These are phyloP conservation scores for Prillingera fragicola DNA, from an alignment of 1,284 basidiomycete species.

Conservation along the genomic window DNA sequence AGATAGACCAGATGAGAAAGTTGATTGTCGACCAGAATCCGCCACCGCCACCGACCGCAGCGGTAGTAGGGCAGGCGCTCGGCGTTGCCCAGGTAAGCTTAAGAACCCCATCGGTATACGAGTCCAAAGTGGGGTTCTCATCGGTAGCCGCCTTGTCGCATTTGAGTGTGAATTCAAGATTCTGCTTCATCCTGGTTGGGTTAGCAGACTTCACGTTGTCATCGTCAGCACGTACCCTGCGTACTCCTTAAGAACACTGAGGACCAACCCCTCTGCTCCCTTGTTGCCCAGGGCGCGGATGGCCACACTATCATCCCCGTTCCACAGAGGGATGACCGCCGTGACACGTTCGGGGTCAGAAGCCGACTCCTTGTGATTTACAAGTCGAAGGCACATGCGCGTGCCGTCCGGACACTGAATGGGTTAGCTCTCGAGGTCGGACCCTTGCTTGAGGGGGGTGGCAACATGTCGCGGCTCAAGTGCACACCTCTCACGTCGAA, in stretches of 20 bases:
- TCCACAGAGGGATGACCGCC: constrained; percentile 45
- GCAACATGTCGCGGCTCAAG: neutral
- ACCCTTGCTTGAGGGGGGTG: neutral
- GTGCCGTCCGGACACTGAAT: constrained; percentile 41
- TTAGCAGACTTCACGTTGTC: neutral
- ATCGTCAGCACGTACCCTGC: neutral
- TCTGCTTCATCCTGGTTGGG: constrained; percentile 2
- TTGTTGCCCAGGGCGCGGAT: constrained; percentile 24
- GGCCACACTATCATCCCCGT: constrained; percentile 24
- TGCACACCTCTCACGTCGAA: constrained; percentile 4
- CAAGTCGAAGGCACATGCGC: constrained; percentile 37
- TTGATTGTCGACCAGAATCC: constrained; percentile 33
- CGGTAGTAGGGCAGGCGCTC: constrained; percentile 37
- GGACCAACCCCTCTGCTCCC: constrained; percentile 30
- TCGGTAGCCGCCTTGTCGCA: constrained; percentile 12
- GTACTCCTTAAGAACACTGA: constrained; percentile 5
- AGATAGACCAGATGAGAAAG: constrained; percentile 43
- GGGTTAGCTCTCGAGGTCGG: neutral
- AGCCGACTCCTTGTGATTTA: constrained; percentile 41
- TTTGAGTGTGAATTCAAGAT: constrained; percentile 2
- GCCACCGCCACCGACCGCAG: constrained; percentile 15
- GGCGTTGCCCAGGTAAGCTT: constrained; percentile 40
- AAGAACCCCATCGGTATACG: constrained; percentile 34
- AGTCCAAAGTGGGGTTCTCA: constrained; percentile 10
- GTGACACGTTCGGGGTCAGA: constrained; percentile 38